Evolutionary conservation across 140 eudicot genomes (phyloP).

Genomic region (Erigeron philadelphicus): DNA sequence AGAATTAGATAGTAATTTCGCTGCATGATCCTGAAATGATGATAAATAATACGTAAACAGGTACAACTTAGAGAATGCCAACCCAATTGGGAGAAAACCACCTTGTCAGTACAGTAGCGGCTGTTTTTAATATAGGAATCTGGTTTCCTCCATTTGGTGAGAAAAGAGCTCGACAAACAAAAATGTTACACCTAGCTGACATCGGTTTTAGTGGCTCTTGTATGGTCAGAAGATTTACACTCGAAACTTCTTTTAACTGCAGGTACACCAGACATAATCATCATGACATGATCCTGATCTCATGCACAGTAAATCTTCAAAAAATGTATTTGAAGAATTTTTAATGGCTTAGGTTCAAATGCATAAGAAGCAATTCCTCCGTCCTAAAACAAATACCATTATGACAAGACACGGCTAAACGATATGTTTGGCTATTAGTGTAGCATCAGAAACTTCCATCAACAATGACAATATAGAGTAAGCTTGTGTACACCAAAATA

Average conservation of each 20-base stretch:
- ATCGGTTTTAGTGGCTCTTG: conserved; percentile 30
- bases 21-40: neutral
- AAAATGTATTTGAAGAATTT: neutral
- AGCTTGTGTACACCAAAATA: neutral
- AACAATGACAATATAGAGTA: conserved; percentile 16
- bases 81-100: conserved; percentile 7
- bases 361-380: conserved; percentile 23
- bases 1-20: neutral
- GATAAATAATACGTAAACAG: neutral
- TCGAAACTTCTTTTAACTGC: conserved; percentile 65
- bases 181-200: conserved; percentile 38
- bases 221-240: conserved; percentile 38
- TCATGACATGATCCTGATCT: conserved; percentile 8
- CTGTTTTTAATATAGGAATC: conserved; percentile 44
- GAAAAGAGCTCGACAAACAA: conserved; percentile 54
- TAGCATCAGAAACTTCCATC: neutral
- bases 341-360: conserved; percentile 5
- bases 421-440: conserved; percentile 2
- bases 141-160: conserved; percentile 60
- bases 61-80: conserved; percentile 4
- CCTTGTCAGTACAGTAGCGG: conserved; percentile 57
- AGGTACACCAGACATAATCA: conserved; percentile 26
- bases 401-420: conserved; percentile 12
- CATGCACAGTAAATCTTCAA: conserved; percentile 2
- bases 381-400: conserved; percentile 12